Evolutionary conservation across 2,329 filamentous ascomycete genomes (phyloP).

Genomic region (Cadophora luteo-olivacea): DNA sequence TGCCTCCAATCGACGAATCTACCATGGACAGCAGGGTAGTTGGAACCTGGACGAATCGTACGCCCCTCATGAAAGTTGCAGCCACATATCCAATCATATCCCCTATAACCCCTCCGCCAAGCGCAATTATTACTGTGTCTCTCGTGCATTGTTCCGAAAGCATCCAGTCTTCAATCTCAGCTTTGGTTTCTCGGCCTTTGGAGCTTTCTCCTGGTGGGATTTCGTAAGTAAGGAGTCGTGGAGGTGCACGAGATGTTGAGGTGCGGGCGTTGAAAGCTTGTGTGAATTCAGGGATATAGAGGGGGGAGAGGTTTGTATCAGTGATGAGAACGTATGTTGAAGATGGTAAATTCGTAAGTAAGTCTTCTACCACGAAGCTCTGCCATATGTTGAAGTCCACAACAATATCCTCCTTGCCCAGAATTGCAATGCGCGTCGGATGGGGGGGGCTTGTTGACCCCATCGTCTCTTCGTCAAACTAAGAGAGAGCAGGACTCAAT

Average conservation of each 20-base stretch:
- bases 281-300: conserved; percentile 82
- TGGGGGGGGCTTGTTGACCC: conserved; percentile 32
- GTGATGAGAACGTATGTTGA: conserved; percentile 97
- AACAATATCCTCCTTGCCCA: conserved; percentile 89
- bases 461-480: conserved; percentile 30
- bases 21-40: conserved; percentile 97
- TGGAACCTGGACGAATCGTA: conserved; percentile 95
- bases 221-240: conserved; percentile 82
- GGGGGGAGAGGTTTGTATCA: conserved; percentile 85
- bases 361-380: conserved; percentile 79
- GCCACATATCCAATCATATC: conserved; percentile 98
- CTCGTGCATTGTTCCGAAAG: conserved; percentile 88
- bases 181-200: conserved; percentile 92
- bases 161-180: conserved; percentile 97
- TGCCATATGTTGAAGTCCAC: conserved; percentile 92
- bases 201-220: conserved; percentile 93
- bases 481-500: conserved; percentile 1
- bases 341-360: conserved; percentile 77
- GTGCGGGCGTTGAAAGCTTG: conserved; percentile 63
- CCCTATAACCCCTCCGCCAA: conserved; percentile 95
- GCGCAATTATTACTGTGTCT: conserved; percentile 92
- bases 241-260: conserved; percentile 48
- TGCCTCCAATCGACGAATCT: conserved; percentile 96
- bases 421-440: conserved; percentile 74
- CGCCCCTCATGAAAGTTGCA: conserved; percentile 97